Base-by-base conservation (phyloP, 2,329 filamentous ascomycete genomes). In the Helminthosporium solani region DNA sequence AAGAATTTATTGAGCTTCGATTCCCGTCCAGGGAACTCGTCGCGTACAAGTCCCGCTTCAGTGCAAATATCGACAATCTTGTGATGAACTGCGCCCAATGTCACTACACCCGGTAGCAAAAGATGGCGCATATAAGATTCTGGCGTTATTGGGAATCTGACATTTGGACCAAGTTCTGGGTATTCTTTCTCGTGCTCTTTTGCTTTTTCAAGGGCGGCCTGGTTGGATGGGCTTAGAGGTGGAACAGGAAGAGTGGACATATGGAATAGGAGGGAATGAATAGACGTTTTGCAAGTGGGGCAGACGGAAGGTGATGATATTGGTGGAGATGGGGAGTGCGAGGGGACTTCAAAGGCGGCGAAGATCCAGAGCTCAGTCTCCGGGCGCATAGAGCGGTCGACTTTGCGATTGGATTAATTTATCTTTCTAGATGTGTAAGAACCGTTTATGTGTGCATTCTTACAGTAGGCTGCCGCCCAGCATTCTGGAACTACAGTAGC, bases 351-450 rank as follows among this genome's bases (percentile, higher is more conserved):
- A 16, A 59, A 66, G 7, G 43, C 46, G 3, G 63, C 68, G 63
- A 84, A 87, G 1, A 87, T 58, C 78, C 81, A 87, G 23, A 82
- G 70, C 50, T 87, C 79, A 0, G 85, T 87, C 60, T 86, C 84
- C 0, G 81, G 82, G 0, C 77, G 75, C 43, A 74, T 75, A 3
- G 78, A 78, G 16, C 84, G 73, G 63, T 88, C 85, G 5, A 85
- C 23, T 25, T 25, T 25, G 23, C 23, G 9, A 25, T 25, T n/a
- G n/a, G n/a, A n/a, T n/a, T n/a, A n/a, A n/a, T n/a, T n/a, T n/a
- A n/a, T n/a, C n/a, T n/a, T n/a, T n/a, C n/a, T n/a, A n/a, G n/a
- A n/a, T n/a, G n/a, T n/a, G n/a, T n/a, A n/a, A n/a, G n/a, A n/a
- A n/a, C n/a, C n/a, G n/a, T n/a, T n/a, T n/a, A n/a, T n/a, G 23